Conservation (phyloP, 306 rosid species). For the Neltuma alba region DNA sequence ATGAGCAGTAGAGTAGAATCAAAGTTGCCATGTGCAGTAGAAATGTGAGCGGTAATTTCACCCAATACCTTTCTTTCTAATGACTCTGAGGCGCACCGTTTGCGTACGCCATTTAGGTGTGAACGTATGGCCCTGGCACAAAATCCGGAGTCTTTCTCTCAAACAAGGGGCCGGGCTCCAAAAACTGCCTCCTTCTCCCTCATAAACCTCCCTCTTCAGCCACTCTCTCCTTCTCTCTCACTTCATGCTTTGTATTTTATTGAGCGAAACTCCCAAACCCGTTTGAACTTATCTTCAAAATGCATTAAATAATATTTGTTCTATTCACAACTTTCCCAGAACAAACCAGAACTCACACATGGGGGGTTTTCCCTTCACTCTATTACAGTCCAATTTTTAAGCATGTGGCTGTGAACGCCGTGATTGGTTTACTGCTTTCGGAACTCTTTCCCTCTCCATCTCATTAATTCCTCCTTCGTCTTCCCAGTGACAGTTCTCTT, state of each 20-base stretch:
- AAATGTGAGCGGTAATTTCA: neutral
- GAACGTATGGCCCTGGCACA: conserved; percentile 69
- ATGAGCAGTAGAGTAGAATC: neutral
- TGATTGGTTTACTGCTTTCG: conserved; percentile 46
- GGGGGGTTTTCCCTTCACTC: conserved; percentile 13
- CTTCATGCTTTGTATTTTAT: conserved; percentile 29
- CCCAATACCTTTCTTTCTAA: conserved; percentile 22
- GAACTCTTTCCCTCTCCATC: conserved; percentile 18
- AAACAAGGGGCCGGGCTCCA: conserved; percentile 62
- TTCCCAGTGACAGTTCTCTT: neutral
- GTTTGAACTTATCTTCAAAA: conserved; percentile 62
- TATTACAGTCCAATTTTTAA: conserved; percentile 2
- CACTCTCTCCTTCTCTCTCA: no score
- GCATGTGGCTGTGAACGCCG: conserved; percentile 24
- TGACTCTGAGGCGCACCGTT: conserved; percentile 66
- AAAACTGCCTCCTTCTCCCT: conserved; percentile 52
- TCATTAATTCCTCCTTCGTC: neutral
- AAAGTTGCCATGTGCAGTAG: neutral
- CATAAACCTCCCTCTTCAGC: conserved; percentile 12
- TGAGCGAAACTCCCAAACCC: conserved; percentile 33
- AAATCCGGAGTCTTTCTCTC: conserved; percentile 56
- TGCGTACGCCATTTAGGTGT: conserved; percentile 53
- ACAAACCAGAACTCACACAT: conserved; percentile 32
- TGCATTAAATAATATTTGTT: neutral
- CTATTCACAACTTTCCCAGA: conserved; percentile 52